Evolutionary conservation across 176 grass and related monocot species (phyloP), one percentile per base, ranked within the genome.

Genomic region (Saccharum officinarum): DNA sequence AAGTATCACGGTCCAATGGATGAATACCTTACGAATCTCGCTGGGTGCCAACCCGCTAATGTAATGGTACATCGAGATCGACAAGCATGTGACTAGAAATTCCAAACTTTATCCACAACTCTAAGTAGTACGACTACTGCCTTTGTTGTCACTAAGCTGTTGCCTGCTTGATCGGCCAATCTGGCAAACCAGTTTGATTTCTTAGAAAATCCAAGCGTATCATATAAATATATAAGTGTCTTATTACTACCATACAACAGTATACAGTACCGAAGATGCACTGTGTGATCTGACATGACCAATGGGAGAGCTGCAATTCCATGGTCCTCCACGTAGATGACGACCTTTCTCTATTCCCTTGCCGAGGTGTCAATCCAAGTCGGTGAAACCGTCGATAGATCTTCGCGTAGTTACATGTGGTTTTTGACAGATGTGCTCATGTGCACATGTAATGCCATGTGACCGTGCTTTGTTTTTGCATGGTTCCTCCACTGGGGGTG

Each of bases 51-150:
- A 11, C 14, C 16, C 16, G 88, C 45, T 90, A 80, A 90, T 64
- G 88, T 71, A 44, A 68, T 0, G 14, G 40, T 38, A 50, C 78
- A 89, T 86, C 83, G 78, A 86, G 83, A 89, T 86, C 78, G 77
- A 65, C 16, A 60, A 82, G 47, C 80, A 83, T 69, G 89, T 87
- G 89, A 60, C 68, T 22, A n/a, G 17, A 15, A 82, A 87, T 87
- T 80, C 80, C 73, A 41, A 83, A 44, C 39, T 83, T 83, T 87
- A 90, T 90, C 88, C 84, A 41, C 22, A 67, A 39, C n/a, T n/a
- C 31, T 31, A 6, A 46, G 44, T 8, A 40, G 22, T 71, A 4
- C 20, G 10, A 16, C 70, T 70, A 59, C 22, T 60, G 55, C 55
- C 55, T 41, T 71, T 77, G 65, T 76, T 77, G 80, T 77, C 65